Evolutionary conservation across 2,329 filamentous ascomycete genomes (phyloP), one percentile per base, ranked within the genome.

Genomic region (Phoma sp.): DNA sequence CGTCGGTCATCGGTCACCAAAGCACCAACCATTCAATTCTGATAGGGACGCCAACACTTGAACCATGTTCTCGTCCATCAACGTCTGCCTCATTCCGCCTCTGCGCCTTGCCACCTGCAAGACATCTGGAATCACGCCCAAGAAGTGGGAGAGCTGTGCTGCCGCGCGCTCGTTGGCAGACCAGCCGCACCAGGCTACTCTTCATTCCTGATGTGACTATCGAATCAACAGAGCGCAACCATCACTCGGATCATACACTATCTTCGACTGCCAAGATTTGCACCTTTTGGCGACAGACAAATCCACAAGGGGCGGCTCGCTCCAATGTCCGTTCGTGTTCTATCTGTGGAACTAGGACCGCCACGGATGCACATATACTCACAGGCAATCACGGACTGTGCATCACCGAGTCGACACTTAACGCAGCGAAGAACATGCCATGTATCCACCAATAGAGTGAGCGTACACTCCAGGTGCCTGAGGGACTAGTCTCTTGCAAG

Each of bases 41-140:
- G 22, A 41, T 15, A 40, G 27, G 24, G 37, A 32, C 32, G 7
- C 43, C 50, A 47, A 47, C 43, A 43, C 7, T 21, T 35, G 9
- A 43, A 46, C 37, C 43, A 43, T 38, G 44, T n/a, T 44, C 49
- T 48, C 39, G 44, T 38, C 32, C 31, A 38, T 39, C 6, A 27
- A 19, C 36, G 15, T 31, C 36, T 46, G 32, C 24, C 25, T 43
- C 40, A 37, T 45, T 29, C 24, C 29, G 10, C 29, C 29, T 36
- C n/a, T 19, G 39, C 40, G 51, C 40, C 45, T 50, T 13, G 36
- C 35, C 43, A 52, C 22, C 45, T 50, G 51, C 51, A 55, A 41
- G 36, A 32, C 37, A 38, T 6, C 24, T 43, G 19, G 46, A 51
- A 46, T 55, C 29, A 46, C 52, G 24, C 38, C 31, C 39, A 22